Evolutionary conservation across 2,329 filamentous ascomycete genomes (phyloP), one percentile per base, ranked within the genome.

Genomic region (Moelleriella libera): DNA sequence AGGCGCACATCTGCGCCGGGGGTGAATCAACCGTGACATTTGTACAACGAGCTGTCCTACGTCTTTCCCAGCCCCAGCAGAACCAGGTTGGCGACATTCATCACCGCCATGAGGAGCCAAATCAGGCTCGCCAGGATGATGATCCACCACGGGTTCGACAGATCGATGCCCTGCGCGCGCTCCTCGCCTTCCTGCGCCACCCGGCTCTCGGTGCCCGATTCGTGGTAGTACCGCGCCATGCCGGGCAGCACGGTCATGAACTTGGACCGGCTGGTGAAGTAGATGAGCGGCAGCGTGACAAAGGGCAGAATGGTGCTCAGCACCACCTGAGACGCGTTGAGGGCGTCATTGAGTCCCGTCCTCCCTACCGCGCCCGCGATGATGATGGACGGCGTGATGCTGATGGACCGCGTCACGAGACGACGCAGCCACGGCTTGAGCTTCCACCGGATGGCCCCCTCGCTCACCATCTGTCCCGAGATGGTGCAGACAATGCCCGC

Each of bases 401-500:
- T 87, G 60, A 94, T 85, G 45, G 75, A 78, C 30, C 88, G 76
- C 0, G 88, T 94, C 45, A 90, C 64, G 4, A 94, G 72, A 9
- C 88, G 75, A 2, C 88, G 81, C 8, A 89, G 57, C 88, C 88
- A 94, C 0, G 88, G 88, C 51, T 72, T 72, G 32, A 89, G 64
- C 5, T 67, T 78, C 84, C 86, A 88, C 44, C 79, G 78, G 43
- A 94, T 63, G 51, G 88, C 85, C 6, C 88, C 88, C 61, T 94
- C 88, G 52, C 80, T 82, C 28, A 94, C 83, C 81, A 94, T 92
- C 62, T 94, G 88, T 0, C 88, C 88, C 0, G 88, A 78, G 54
- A 94, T 92, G 1, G 88, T 94, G 66, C 88, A 94, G 2, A 94
- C 83, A 37, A 94, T 86, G 5, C 88, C 88, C 0, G 88, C 88